Evolutionary conservation across 2,329 filamentous ascomycete genomes (phyloP).

Genomic region (Aspergillus flavus): DNA sequence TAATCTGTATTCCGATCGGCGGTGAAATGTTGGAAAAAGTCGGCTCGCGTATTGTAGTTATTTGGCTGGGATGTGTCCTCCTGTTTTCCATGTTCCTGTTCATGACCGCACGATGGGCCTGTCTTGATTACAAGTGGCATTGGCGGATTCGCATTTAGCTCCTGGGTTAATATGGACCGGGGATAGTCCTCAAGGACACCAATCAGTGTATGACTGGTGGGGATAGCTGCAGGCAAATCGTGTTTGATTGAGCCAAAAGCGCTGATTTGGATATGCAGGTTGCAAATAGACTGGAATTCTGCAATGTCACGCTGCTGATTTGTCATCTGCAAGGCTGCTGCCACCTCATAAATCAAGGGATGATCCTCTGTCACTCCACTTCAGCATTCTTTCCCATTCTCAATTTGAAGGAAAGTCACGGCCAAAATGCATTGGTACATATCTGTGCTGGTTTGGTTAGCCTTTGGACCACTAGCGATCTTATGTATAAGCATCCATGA

Average conservation of each 20-base stretch:
- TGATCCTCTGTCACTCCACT: not conserved
- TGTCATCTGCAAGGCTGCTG: not conserved
- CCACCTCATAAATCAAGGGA: not conserved
- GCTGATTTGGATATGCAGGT: not conserved
- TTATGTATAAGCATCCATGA: not conserved
- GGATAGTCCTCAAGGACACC: not conserved
- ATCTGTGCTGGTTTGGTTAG: too few species aligned
- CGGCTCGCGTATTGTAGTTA: slow-evolving; percentile 49
- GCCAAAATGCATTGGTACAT: not conserved
- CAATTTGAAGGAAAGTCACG: too few species aligned
- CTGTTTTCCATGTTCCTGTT: slow-evolving; percentile 40
- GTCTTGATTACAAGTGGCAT: slow-evolving; percentile 41
- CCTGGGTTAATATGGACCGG: not conserved
- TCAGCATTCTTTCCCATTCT: too few species aligned
- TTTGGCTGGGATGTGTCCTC: slow-evolving; percentile 48
- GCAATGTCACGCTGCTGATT: not conserved
- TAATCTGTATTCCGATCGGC: slow-evolving; percentile 52
- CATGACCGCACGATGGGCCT: slow-evolving; percentile 41
- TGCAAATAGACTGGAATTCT: not conserved
- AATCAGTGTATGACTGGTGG: not conserved
- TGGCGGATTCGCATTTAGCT: slow-evolving; percentile 40
- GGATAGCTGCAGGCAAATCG: not conserved
- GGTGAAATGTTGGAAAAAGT: slow-evolving; percentile 53
- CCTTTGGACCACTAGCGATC: not conserved
- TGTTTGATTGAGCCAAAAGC: not conserved